Base-by-base conservation (phyloP, 1,139 yeast species). In the Scheffersomyces lignicola region DNA sequence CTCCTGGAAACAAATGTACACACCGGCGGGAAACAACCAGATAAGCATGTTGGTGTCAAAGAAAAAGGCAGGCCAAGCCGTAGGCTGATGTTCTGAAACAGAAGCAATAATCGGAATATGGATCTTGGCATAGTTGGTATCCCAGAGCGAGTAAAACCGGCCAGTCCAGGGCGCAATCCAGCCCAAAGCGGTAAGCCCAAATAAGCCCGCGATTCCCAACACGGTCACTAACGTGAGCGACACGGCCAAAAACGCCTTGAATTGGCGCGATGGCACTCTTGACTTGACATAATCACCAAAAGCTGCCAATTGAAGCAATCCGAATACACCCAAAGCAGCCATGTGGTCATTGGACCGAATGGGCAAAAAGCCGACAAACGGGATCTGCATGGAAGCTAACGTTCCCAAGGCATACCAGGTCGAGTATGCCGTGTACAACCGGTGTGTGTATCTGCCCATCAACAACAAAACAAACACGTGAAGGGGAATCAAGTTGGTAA, bases 121-220 rank as follows among this genome's bases (percentile, higher is more conserved):
- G 47, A 92, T 86, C 69, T 89, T 92, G 44, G 99, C 99, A 55
- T 94, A 94, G 58, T 78, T 85, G 4, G 98, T 92, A 60, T 94
- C 98, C 98, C 98, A 94, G 48, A 94, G 70, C 4, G 97, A 90
- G 67, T 94, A 94, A 71, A 94, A 94, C 63, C 99, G 84, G 47
- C 99, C 99, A 15, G 97, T 89, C 98, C 98, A 94, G 38, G 99
- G 99, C 30, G 98, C 97, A 62, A 94, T 92, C 63, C 84, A 80
- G 12, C 97, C 98, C 40, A 89, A 69, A 43, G 88, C 84, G 11
- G 98, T 92, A 52, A 94, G 80, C 7, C 76, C 80, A 36, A 87
- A 75, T 40, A 94, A 73, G 12, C 83, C 95, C 9, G 73, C 72
- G 35, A 88, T 56, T 36, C 96, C 95, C 25, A 85, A 49, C 9